Percentiles rank a stretch among this genome's conserved stretches.
Evolutionary conservation across 345 rosid genomes (phyloP).

Genomic region (Lepidium aucheri): DNA sequence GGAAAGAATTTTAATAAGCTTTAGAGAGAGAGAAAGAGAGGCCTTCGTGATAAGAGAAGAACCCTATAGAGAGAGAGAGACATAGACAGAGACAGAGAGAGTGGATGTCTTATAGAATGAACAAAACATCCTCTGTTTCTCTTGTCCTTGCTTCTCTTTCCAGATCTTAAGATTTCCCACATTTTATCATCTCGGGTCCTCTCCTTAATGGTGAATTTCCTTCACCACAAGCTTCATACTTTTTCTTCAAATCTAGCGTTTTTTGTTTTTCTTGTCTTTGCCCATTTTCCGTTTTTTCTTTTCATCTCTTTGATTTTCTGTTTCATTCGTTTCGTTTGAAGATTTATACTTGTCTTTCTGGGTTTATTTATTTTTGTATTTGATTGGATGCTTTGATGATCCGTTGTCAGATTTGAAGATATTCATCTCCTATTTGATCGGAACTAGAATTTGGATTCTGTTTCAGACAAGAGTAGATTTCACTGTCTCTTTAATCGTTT

Average conservation of each 20-base stretch:
- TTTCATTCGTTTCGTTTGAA: no score
- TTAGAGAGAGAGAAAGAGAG: slow-evolving; percentile 31
- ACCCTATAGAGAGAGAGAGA: slow-evolving; percentile 20
- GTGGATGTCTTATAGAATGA: slow-evolving; percentile 36
- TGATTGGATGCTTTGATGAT: slow-evolving; percentile 35
- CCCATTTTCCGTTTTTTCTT: slow-evolving; percentile 30
- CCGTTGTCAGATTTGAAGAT: slow-evolving; percentile 50
- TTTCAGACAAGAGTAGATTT: slow-evolving; percentile 36
- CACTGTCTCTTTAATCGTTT: slow-evolving; percentile 14
- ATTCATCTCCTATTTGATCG: slow-evolving; percentile 40
- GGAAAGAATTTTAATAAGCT: slow-evolving; percentile 50
- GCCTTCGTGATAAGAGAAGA: slow-evolving; percentile 28
- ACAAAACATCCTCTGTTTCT: slow-evolving; percentile 53
- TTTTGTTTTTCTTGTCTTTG: neutral
- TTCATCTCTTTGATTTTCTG: neutral
- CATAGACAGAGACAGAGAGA: slow-evolving; percentile 25
- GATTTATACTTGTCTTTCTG: neutral
- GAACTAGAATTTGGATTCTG: slow-evolving; percentile 48
- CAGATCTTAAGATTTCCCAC: slow-evolving; percentile 69
- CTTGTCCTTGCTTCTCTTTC: slow-evolving; percentile 38
- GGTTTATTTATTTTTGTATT: neutral
- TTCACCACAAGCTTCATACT: neutral
- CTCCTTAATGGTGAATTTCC: slow-evolving; percentile 48
- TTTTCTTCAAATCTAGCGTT: slow-evolving; percentile 10
- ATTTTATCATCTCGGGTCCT: slow-evolving; percentile 55